Conservation (phyloP, 768 basidiomycete genomes). For the Leccinellum luteum region DNA sequence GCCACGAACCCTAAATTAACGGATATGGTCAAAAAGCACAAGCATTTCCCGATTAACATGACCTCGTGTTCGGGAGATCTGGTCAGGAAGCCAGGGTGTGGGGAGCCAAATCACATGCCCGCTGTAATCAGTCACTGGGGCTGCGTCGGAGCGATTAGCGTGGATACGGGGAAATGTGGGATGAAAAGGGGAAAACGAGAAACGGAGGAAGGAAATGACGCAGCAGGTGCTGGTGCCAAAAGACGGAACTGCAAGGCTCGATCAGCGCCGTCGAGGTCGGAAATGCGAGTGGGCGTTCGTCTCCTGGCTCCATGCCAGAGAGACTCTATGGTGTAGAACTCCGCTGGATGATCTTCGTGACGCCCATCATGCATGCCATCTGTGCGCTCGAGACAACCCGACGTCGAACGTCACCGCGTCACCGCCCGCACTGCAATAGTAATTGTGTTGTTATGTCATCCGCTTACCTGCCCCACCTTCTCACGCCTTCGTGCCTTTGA, state of each 20-base stretch:
- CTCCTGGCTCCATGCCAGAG: background rate
- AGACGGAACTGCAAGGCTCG: background rate
- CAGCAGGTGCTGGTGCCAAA: background rate
- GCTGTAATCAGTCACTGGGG: constrained; percentile 15
- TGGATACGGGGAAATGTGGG: constrained; percentile 5
- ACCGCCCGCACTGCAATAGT: background rate
- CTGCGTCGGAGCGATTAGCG: constrained; percentile 18
- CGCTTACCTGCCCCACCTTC: constrained; percentile 14
- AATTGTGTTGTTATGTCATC: constrained; percentile 28
- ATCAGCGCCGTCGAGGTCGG: constrained; percentile 25
- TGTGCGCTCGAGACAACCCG: background rate
- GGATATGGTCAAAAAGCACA: constrained; percentile 28
- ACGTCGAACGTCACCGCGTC: background rate
- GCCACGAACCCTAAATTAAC: constrained; percentile 30
- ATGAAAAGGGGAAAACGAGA: constrained; percentile 8
- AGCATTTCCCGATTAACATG: constrained; percentile 26
- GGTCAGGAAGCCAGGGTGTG: constrained; percentile 14
- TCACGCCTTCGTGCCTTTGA: constrained; percentile 20
- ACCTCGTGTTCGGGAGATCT: constrained; percentile 25
- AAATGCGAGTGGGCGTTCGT: constrained; percentile 14
- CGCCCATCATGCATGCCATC: background rate
- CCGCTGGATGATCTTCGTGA: background rate
- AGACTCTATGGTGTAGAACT: background rate
- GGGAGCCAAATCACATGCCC: constrained; percentile 8
- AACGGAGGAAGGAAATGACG: constrained; percentile 6